Conservation (phyloP, 1,139 yeast species). For the Geotrichum phurueaensis region DNA sequence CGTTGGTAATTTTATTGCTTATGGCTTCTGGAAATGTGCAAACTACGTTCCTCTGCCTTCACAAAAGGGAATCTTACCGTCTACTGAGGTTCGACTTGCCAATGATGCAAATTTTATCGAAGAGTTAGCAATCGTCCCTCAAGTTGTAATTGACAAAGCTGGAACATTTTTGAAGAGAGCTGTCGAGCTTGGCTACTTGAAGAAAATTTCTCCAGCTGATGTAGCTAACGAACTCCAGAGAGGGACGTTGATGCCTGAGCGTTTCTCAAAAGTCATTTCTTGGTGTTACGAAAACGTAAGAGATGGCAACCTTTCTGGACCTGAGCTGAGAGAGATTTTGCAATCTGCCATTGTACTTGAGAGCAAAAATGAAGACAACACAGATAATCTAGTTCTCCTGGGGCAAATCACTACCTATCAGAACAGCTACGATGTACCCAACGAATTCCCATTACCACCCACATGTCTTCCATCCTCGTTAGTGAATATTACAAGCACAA, state of each 20-base stretch:
- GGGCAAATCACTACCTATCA: conserved; percentile 28
- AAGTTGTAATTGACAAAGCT: conserved; percentile 24
- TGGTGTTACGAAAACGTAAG: conserved; percentile 23
- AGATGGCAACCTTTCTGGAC: conserved; percentile 14
- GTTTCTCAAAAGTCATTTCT: conserved; percentile 22
- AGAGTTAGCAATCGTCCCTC: conserved; percentile 31
- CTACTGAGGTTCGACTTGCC: conserved; percentile 32
- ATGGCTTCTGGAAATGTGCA: conserved; percentile 37
- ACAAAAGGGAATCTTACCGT: conserved; percentile 32
- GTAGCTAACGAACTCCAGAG: conserved; percentile 28
- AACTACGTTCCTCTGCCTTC: conserved; percentile 32
- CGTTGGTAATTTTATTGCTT: conserved; percentile 34
- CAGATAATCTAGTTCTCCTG: conserved; percentile 20
- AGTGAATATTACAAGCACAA: not conserved
- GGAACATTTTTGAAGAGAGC: conserved; percentile 31
- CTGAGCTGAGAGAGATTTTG: conserved; percentile 16
- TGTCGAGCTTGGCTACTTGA: conserved; percentile 25
- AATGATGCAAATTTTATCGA: conserved; percentile 31
- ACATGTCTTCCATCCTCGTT: conserved; percentile 21
- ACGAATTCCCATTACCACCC: conserved; percentile 33
- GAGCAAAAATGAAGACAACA: conserved; percentile 17
- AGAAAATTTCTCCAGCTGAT: conserved; percentile 27
- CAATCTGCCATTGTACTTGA: conserved; percentile 21
- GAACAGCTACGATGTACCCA: conserved; percentile 26
- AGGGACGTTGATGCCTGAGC: conserved; percentile 24